Conservation (phyloP, 495 filamentous ascomycete genomes). For the Daldinia childiae region DNA sequence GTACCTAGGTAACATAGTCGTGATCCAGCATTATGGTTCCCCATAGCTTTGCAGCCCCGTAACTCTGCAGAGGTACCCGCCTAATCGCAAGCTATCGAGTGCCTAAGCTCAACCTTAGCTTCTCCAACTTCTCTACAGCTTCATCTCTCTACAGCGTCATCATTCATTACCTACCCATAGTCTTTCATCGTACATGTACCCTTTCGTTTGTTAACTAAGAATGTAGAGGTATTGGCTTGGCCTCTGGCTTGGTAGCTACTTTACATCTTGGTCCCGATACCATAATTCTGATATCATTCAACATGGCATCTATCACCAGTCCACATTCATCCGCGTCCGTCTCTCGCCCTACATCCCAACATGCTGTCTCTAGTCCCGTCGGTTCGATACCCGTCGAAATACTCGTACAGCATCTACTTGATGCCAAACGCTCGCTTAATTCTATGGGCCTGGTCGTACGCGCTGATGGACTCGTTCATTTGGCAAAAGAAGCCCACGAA, state of each 20-base stretch:
- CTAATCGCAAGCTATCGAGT: not conserved
- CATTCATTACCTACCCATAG: not conserved
- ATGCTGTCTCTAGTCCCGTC: conserved; percentile 24
- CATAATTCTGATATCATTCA: conserved; percentile 16
- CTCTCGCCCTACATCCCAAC: conserved; percentile 37
- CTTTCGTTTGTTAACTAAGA: not conserved
- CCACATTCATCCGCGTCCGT: conserved; percentile 38
- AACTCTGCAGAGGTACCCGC: conserved; percentile 20
- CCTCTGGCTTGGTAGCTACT: conserved; percentile 26
- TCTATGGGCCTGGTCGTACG: conserved; percentile 84
- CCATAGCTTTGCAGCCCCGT: too few species aligned
- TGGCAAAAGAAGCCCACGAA: conserved; percentile 78
- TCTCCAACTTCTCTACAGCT: not conserved
- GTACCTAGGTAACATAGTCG: too few species aligned
- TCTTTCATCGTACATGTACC: not conserved
- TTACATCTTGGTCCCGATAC: not conserved
- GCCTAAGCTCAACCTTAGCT: conserved; percentile 18
- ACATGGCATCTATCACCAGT: conserved; percentile 40
- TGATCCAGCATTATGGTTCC: conserved; percentile 29
- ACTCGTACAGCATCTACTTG: conserved; percentile 82
- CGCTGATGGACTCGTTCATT: conserved; percentile 85
- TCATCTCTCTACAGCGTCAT: conserved; percentile 4
- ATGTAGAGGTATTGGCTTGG: conserved; percentile 29
- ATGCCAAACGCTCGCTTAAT: conserved; percentile 90
- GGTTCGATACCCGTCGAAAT: conserved; percentile 68